These are phyloP conservation scores for Amesomyces nigricolor DNA, from an alignment of 2,329 filamentous ascomycete species.

Conservation along the genomic window DNA sequence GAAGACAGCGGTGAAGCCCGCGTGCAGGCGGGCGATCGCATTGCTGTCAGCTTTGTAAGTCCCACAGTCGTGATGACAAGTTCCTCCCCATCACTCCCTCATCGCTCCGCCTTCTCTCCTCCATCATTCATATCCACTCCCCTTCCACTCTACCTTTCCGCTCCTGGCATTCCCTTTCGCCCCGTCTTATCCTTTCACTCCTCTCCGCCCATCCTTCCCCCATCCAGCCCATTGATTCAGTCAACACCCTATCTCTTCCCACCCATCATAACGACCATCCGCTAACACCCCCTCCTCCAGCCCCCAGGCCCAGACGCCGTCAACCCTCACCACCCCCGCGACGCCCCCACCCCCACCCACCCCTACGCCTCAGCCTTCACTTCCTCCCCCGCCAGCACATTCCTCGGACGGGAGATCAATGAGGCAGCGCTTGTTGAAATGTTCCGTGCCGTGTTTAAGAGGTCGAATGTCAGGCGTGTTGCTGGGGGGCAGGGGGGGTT, in stretches of 20 bases:
- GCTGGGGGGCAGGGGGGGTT: constrained; percentile 60
- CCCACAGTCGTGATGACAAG: not conserved
- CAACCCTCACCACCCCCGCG: constrained; percentile 55
- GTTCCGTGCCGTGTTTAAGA: constrained; percentile 58
- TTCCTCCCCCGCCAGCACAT: constrained; percentile 55
- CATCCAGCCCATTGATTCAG: no score
- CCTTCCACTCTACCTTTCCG: not conserved
- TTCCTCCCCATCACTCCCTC: no score
- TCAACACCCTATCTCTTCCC: not conserved
- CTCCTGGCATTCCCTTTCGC: not conserved
- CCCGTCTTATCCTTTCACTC: not conserved
- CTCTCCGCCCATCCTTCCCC: no score
- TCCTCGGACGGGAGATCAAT: constrained; percentile 50
- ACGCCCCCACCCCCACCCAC: constrained; percentile 46
- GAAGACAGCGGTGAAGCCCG: constrained; percentile 47
- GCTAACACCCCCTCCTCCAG: constrained; percentile 50
- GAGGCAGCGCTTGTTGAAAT: constrained; percentile 61
- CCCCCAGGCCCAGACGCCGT: constrained; percentile 57
- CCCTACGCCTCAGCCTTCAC: constrained; percentile 39
- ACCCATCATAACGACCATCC: constrained; percentile 26
- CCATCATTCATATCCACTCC: no score
- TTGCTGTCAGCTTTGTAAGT: constrained; percentile 59
- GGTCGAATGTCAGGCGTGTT: constrained; percentile 55
- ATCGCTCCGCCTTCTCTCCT: no score
- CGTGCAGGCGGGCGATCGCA: constrained; percentile 51